Percentiles rank a stretch among this genome's conserved stretches.
Evolutionary conservation across 768 basidiomycete species (phyloP).

Genomic region (Scleroderma citrinum): DNA sequence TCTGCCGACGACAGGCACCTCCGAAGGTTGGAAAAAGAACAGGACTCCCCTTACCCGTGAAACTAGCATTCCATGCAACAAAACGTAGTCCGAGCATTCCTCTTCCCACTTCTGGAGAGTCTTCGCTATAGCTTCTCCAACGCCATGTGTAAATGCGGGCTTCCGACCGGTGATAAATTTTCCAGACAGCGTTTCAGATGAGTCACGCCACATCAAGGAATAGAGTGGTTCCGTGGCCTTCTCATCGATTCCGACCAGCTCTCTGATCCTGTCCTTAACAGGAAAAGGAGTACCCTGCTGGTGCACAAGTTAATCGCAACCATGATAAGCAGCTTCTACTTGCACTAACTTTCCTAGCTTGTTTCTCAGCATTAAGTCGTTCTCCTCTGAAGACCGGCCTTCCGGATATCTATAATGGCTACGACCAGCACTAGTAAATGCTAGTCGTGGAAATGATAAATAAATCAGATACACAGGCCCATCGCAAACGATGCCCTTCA

Average conservation of each 20-base stretch:
- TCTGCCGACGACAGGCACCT: too few relatives aligned
- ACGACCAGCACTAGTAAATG: slow-evolving; percentile 63
- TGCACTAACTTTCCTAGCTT: slow-evolving; percentile 40
- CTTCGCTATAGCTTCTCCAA: slow-evolving; percentile 38
- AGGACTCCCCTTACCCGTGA: neutral
- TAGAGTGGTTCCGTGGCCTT: slow-evolving; percentile 47
- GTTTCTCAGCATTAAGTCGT: slow-evolving; percentile 65
- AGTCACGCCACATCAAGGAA: too few relatives aligned
- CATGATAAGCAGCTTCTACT: slow-evolving; percentile 5
- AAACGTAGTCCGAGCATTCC: neutral
- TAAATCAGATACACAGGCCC: slow-evolving; percentile 63
- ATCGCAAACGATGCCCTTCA: slow-evolving; percentile 73
- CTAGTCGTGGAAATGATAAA: too few relatives aligned
- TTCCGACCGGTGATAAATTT: slow-evolving; percentile 70
- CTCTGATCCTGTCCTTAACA: slow-evolving; percentile 57
- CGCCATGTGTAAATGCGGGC: slow-evolving; percentile 53
- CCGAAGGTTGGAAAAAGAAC: neutral
- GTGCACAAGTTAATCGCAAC: neutral
- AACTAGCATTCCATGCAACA: too few relatives aligned
- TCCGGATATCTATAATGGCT: slow-evolving; percentile 45
- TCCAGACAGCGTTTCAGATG: too few relatives aligned
- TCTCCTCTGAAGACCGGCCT: slow-evolving; percentile 62
- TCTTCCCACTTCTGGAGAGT: neutral
- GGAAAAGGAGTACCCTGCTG: slow-evolving; percentile 60
- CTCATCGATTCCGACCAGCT: slow-evolving; percentile 61